A percentile compares a stretch with the other conserved stretches of the same genome.
Evolutionary conservation across 1,139 yeast species (phyloP).

Genomic region (Suhomyces bolitotheri): DNA sequence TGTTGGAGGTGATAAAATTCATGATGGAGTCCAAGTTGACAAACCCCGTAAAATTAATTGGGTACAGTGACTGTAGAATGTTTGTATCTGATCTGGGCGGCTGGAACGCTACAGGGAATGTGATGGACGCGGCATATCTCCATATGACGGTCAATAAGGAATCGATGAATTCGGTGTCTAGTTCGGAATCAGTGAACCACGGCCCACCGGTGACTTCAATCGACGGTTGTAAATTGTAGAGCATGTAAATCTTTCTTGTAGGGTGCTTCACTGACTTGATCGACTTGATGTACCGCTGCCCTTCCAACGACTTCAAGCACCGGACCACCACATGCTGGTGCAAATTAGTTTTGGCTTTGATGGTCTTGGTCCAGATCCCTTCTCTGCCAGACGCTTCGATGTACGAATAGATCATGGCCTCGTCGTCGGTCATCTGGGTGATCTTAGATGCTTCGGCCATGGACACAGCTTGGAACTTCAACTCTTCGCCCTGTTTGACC

Average conservation of each 20-base stretch:
- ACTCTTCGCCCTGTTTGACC: slow-evolving; percentile 60
- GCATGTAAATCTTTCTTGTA: slow-evolving; percentile 95
- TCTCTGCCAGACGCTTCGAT: slow-evolving; percentile 93
- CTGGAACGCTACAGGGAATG: slow-evolving; percentile 73
- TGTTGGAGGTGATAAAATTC: slow-evolving; percentile 70
- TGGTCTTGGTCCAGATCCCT: slow-evolving; percentile 94
- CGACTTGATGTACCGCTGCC: slow-evolving; percentile 81
- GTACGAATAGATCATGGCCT: slow-evolving; percentile 85
- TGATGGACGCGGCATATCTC: slow-evolving; percentile 75
- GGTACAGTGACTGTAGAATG: slow-evolving; percentile 46
- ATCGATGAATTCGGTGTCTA: slow-evolving; percentile 91
- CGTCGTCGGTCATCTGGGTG: slow-evolving; percentile 78
- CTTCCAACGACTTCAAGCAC: slow-evolving; percentile 80
- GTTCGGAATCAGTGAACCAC: slow-evolving; percentile 96
- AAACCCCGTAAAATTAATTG: slow-evolving; percentile 52
- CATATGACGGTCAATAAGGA: slow-evolving; percentile 81
- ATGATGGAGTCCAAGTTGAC: slow-evolving; percentile 73
- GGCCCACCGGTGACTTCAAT: slow-evolving; percentile 98
- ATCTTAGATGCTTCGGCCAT: slow-evolving; percentile 68
- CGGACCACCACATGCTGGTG: slow-evolving; percentile 91
- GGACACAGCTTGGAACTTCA: slow-evolving; percentile 73
- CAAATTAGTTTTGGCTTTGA: slow-evolving; percentile 85
- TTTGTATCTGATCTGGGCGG: slow-evolving; percentile 34
- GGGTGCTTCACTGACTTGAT: slow-evolving; percentile 93
- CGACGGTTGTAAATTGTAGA: slow-evolving; percentile 89